Evolutionary conservation across 495 filamentous ascomycete species (phyloP).

Genomic region (Penicillium malachiteum): DNA sequence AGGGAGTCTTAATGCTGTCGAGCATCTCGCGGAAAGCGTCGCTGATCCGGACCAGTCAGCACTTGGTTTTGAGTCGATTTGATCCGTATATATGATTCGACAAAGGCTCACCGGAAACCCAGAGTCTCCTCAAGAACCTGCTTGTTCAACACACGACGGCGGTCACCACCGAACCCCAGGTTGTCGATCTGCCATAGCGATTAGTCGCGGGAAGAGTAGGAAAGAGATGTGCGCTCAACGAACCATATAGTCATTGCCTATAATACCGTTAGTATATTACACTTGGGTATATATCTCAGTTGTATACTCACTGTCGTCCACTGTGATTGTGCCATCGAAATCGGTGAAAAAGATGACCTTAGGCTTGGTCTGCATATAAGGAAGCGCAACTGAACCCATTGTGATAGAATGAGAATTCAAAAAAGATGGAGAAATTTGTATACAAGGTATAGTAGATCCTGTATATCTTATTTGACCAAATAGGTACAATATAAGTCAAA

Average conservation of each 20-base stretch:
- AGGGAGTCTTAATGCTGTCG: slow-evolving; percentile 73
- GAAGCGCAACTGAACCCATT: slow-evolving; percentile 42
- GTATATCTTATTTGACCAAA: not conserved
- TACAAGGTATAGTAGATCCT: not conserved
- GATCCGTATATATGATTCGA: not conserved
- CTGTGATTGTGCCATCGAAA: slow-evolving; percentile 94
- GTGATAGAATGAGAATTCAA: slow-evolving; percentile 5
- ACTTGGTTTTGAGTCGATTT: not conserved
- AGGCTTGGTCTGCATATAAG: slow-evolving; percentile 61
- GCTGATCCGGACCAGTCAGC: slow-evolving; percentile 29
- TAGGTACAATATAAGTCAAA: too few relatives aligned
- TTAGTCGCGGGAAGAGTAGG: slow-evolving; percentile 6
- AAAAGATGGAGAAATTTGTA: not conserved
- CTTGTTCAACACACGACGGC: slow-evolving; percentile 63
- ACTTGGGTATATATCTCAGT: not conserved
- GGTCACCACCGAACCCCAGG: slow-evolving; percentile 71
- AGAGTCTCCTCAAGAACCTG: slow-evolving; percentile 66
- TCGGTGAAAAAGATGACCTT: slow-evolving; percentile 97
- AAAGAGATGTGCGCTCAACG: slow-evolving; percentile 1
- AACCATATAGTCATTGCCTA: slow-evolving; percentile 87
- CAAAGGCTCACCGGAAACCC: slow-evolving; percentile 62
- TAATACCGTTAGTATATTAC: slow-evolving; percentile 18
- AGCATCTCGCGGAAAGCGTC: slow-evolving; percentile 89
- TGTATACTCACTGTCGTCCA: slow-evolving; percentile 66
- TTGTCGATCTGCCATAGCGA: slow-evolving; percentile 69